Base-by-base conservation (phyloP, 148 eudicot species). In the Heliosperma pusillum region DNA sequence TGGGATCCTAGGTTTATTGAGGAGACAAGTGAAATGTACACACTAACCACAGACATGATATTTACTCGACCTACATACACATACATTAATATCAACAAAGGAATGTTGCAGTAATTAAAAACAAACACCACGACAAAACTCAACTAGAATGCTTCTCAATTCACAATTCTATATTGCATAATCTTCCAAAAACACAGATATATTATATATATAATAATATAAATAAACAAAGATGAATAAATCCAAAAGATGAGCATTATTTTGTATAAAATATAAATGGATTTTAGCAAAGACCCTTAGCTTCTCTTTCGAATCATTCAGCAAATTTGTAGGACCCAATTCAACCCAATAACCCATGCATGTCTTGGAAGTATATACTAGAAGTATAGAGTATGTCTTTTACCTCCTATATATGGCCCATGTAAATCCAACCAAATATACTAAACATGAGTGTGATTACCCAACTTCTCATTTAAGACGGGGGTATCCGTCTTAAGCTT, bases 41-140 rank as follows among this genome's bases (percentile, higher is more conserved):
- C 53, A 10, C 36, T 19, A 63, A 56, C 8, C 13, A 61, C 60
- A 26, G 21, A 29, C 36, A n/a, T 60, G 22, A 10, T 11, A 25
- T 36, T 16, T 44, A 57, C 60, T 57, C 26, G 17, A 63, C 67
- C 67, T 29, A 42, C 26, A 29, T 66, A 21, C 27, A 75, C 20
- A n/a, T n/a, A 75, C 20, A 56, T 47, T 47, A 74, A 69, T 53
- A 74, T 75, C 78, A 74, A 52, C 66, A 69, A 50, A 72, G 68
- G 83, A 80, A 80, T 80, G 80, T 80, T 66, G 80, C 61, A 66
- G 76, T 57, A 59, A 57, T 60, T 71, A 72, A 71, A 72, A 67
- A 66, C 73, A 76, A 71, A 40, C 67, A 71, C 76, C 68, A 80
- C 27, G 73, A 80, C 76, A 80, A 80, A 72, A 12, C 15, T 59